A percentile compares a stretch with the other conserved stretches of the same genome.
These are phyloP conservation scores for Acephala macrosclerotiorum DNA, from an alignment of 2,329 filamentous ascomycete genomes.

Conservation along the genomic window DNA sequence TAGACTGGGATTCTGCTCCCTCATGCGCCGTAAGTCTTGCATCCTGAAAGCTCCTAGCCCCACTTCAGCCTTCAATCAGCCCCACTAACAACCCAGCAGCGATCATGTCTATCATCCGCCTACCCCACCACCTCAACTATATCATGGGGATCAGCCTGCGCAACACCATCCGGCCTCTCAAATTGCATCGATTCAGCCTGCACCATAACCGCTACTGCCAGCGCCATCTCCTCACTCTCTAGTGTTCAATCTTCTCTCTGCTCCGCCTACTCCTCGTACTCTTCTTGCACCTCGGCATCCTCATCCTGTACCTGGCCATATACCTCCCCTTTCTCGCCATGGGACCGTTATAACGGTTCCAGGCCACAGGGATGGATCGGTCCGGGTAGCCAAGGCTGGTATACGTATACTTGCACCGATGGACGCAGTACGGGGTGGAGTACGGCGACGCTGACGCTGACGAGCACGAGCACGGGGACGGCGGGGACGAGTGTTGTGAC, in stretches of 20 bases:
- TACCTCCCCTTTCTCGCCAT: not conserved
- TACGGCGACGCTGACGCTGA: not conserved
- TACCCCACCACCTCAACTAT: not conserved
- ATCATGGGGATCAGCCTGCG: not conserved
- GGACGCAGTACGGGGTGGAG: not conserved
- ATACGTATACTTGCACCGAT: constrained; percentile 1
- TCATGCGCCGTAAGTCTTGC: not conserved
- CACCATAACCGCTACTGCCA: not conserved
- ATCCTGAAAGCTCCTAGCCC: not conserved
- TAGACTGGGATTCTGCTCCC: not conserved
- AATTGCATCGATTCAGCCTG: not conserved
- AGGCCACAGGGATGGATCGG: not conserved
- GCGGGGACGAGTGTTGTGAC: not conserved
- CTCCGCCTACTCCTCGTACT: not conserved
- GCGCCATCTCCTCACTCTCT: not conserved
- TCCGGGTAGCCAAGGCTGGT: not conserved
- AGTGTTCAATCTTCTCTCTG: not conserved
- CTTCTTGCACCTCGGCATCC: not conserved
- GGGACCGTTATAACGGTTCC: not conserved
- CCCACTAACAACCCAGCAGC: not conserved
- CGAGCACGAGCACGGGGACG: not conserved
- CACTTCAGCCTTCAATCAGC: not conserved
- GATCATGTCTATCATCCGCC: constrained; percentile 5
- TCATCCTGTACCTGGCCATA: not conserved
- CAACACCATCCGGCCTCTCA: not conserved